Conservation (phyloP, 1,139 yeast species). For the Candida tetrigidarum region DNA sequence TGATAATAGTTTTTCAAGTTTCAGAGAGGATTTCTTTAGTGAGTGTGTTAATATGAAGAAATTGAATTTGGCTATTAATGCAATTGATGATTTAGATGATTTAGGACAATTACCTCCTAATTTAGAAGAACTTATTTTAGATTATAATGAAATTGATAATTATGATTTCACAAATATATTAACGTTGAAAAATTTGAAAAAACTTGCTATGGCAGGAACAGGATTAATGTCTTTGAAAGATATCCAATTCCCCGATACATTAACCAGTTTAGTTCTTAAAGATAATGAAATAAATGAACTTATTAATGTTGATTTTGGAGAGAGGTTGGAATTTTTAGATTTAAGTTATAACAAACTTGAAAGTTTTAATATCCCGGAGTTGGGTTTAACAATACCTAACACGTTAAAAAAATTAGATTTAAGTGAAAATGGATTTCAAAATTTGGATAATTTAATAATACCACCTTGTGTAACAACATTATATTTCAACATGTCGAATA, state of each 20-base stretch:
- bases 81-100: slow-evolving; percentile 30
- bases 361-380: slow-evolving; percentile 13
- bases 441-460: slow-evolving; percentile 55
- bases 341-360: slow-evolving; percentile 20
- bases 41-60: slow-evolving; percentile 16
- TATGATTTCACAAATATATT: slow-evolving; percentile 24
- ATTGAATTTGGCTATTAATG: slow-evolving; percentile 24
- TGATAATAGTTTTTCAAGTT: slow-evolving; percentile 21
- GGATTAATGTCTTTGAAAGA: slow-evolving; percentile 25
- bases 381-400: slow-evolving; percentile 13
- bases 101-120: slow-evolving; percentile 26
- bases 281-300: slow-evolving; percentile 25
- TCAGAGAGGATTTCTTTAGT: slow-evolving; percentile 21
- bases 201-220: slow-evolving; percentile 25
- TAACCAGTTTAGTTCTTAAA: slow-evolving; percentile 21
- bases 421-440: slow-evolving; percentile 19
- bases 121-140: slow-evolving; percentile 22
- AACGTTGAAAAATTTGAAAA: slow-evolving; percentile 19
- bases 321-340: slow-evolving; percentile 18
- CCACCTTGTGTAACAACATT: slow-evolving; percentile 12
- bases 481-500: slow-evolving; percentile 3
- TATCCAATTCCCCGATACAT: slow-evolving; percentile 21
- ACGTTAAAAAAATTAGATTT: slow-evolving; percentile 18
- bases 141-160: slow-evolving; percentile 29
- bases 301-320: slow-evolving; percentile 19